A percentile compares a stretch with the other conserved stretches of the same genome.
Conservation (phyloP, 306 rosid species). For the Adenanthera pavonina region DNA sequence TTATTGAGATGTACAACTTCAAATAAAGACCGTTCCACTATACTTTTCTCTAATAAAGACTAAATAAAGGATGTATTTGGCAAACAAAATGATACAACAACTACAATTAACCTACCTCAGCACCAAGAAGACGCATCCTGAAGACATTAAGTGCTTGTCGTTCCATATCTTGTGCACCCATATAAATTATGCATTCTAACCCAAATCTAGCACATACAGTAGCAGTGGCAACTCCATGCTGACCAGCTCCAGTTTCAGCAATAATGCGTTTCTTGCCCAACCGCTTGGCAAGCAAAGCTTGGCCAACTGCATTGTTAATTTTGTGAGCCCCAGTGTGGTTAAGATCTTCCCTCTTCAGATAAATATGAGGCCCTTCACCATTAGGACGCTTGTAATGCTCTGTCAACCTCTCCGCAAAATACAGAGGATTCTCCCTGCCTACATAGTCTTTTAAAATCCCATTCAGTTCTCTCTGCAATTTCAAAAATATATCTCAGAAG, state of each 20-base stretch:
- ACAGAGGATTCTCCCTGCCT: conserved; percentile 94
- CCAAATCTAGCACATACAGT: conserved; percentile 97
- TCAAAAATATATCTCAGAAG: conserved; percentile 34
- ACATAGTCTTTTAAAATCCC: conserved; percentile 89
- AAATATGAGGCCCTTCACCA: conserved; percentile 89
- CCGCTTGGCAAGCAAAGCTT: conserved; percentile 89
- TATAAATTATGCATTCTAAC: conserved; percentile 81
- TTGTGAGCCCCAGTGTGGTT: conserved; percentile 99
- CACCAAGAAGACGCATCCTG: conserved; percentile 97
- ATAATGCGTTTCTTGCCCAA: conserved; percentile 88
- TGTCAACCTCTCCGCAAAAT: conserved; percentile 93
- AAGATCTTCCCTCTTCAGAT: conserved; percentile 97
- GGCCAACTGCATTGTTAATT: conserved; percentile 93
- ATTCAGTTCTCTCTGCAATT: conserved; percentile 72
- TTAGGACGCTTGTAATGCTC: conserved; percentile 78
- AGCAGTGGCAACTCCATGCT: conserved; percentile 98
- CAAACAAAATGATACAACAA: conserved; percentile 22
- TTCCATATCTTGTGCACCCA: conserved; percentile 99
- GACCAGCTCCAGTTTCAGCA: conserved; percentile 99
- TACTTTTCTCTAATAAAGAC: conserved; percentile 2
- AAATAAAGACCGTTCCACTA: background rate
- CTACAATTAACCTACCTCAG: conserved; percentile 70
- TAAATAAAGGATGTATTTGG: conserved; percentile 18
- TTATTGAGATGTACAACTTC: conserved; percentile 1
- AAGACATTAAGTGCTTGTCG: conserved; percentile 95